phyloP scores from a whole-genome alignment of 2,329 filamentous ascomycete species.

The Paracorniculantispora psalliotae region DNA sequence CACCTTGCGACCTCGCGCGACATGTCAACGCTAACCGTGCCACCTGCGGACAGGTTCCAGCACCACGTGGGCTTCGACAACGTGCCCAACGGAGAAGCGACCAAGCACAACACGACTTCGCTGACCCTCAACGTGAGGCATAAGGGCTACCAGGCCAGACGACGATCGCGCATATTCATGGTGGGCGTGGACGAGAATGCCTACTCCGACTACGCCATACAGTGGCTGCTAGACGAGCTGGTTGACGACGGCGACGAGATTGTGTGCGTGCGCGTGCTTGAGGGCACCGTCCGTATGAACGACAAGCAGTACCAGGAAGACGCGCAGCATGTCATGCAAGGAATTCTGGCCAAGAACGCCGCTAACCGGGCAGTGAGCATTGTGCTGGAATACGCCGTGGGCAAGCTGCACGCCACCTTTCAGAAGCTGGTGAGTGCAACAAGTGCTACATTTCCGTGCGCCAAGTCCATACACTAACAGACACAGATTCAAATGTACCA shows the following conservation, averaged over 20 bases:
- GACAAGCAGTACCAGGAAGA: slow-evolving; percentile 70
- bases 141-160: slow-evolving; percentile 74
- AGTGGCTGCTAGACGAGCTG: slow-evolving; percentile 87
- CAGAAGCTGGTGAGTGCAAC: slow-evolving; percentile 69
- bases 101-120: slow-evolving; percentile 57
- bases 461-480: too few relatives aligned
- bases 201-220: slow-evolving; percentile 86
- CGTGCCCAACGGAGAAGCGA: slow-evolving; percentile 51
- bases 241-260: slow-evolving; percentile 93
- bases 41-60: slow-evolving; percentile 46
- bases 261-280: slow-evolving; percentile 81
- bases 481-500: slow-evolving; percentile 82
- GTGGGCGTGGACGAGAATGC: slow-evolving; percentile 87
- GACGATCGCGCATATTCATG: slow-evolving; percentile 81
- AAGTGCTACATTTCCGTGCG: too few relatives aligned
- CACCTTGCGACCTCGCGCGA: slow-evolving; percentile 8
- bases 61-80: slow-evolving; percentile 59
- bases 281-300: slow-evolving; percentile 70
- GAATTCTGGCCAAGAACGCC: slow-evolving; percentile 72
- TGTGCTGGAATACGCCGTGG: slow-evolving; percentile 80
- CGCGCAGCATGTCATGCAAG: slow-evolving; percentile 67
- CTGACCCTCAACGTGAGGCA: slow-evolving; percentile 83
- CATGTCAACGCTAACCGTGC: slow-evolving; percentile 42
- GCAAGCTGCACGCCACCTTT: slow-evolving; percentile 85
- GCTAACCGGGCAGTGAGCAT: slow-evolving; percentile 80